Conservation (phyloP, 257 asterid genomes). For the Plantago major region DNA sequence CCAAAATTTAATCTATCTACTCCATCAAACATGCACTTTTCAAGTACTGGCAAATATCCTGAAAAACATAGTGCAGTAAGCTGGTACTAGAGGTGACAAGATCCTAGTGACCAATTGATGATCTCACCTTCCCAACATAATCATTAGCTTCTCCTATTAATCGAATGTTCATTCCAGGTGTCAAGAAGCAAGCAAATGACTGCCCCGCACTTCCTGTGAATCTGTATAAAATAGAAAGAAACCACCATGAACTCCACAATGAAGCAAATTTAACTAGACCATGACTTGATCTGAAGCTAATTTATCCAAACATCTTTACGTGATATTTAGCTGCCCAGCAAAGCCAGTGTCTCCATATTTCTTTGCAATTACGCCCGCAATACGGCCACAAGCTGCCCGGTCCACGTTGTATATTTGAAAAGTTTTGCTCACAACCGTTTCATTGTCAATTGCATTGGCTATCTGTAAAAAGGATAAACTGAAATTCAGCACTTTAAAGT, state of each 20-base stretch:
- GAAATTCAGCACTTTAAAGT: too few species aligned
- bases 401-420: slow-evolving; percentile 80
- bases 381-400: slow-evolving; percentile 98
- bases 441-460: slow-evolving; percentile 78
- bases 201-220: slow-evolving; percentile 98
- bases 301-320: slow-evolving; percentile 31
- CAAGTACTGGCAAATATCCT: too few species aligned
- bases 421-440: slow-evolving; percentile 71
- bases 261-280: slow-evolving; percentile 7
- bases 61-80: too few species aligned
- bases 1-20: too few species aligned
- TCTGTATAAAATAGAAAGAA: slow-evolving; percentile 38
- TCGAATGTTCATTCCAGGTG: slow-evolving; percentile 97
- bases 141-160: slow-evolving; percentile 94
- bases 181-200: slow-evolving; percentile 87
- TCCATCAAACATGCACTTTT: too few species aligned
- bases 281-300: too few species aligned
- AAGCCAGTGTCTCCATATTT: slow-evolving; percentile 96
- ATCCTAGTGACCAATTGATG: slow-evolving; percentile 1
- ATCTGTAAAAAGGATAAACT: slow-evolving; percentile 36
- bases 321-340: slow-evolving; percentile 87
- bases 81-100: too few species aligned
- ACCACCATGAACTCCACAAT: slow-evolving; percentile 9
- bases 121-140: slow-evolving; percentile 86
- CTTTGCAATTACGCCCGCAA: slow-evolving; percentile 95